Base-by-base conservation (phyloP, 2,329 filamentous ascomycete species). In the Passalora sequoiae region DNA sequence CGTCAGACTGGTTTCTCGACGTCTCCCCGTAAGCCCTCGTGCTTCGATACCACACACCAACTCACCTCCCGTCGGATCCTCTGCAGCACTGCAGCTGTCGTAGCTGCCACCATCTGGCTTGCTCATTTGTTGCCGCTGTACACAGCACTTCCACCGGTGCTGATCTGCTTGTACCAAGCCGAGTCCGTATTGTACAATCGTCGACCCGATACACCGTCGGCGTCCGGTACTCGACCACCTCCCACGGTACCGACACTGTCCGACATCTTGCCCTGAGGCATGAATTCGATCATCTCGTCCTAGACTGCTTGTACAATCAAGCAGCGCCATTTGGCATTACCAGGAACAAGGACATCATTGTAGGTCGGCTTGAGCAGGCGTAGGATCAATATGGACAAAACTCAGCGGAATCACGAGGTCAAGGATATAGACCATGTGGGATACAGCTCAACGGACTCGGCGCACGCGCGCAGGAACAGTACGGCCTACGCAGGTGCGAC, bases 381-480 rank as follows among this genome's bases (percentile, higher is more conserved):
- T 35, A 20, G 31, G 17, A 31, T 32, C 43, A 47, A 41, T 41
- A 52, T 50, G 49, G 40, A 42, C 31, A 38, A 35, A 12, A 38
- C 40, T 24, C 41, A 40, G 24, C 39, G 36, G 16, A 48, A 50
- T 38, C 49, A 50, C 44, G 50, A 54, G 45, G 42, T 38, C 40
- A 45, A 42, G 17, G 44, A 53, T 28, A 40, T 42, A 21, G 51
- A 52, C 32, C 36, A 27, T 20, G 38, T 47, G 36, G 42, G 43
- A 17, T 43, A 43, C 44, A 46, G 24, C 19, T 33, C 41, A 39
- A 20, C 44, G 22, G 47, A 40, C 46, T 44, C 47, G 19, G 40
- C 49, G 5, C 50, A 50, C 40, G 40, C 44, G 40, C 44, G 50
- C 6, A 43, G 50, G 37, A 45, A 44, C 21, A 50, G 47, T 15